Conservation (phyloP, 2,329 filamentous ascomycete species). For the Talaromyces albobiverticillius region DNA sequence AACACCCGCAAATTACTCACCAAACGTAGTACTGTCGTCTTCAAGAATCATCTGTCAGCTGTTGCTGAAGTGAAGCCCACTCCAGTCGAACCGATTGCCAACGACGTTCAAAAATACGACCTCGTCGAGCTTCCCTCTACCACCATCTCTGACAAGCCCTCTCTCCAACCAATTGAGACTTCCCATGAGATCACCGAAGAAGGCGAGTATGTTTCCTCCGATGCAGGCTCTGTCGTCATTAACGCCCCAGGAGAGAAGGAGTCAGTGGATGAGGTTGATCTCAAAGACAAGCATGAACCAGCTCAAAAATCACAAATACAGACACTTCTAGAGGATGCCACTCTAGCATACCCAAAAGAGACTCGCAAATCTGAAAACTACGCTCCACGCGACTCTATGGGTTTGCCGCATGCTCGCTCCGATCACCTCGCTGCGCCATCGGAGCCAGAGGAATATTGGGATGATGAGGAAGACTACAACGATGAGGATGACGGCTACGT, state of each 20-base stretch:
- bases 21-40: constrained; percentile 55
- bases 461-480: constrained; percentile 73
- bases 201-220: not conserved
- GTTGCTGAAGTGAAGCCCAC: constrained; percentile 29
- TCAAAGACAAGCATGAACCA: constrained; percentile 16
- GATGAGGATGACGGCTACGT: constrained; percentile 68
- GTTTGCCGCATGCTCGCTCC: constrained; percentile 18
- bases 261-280: not conserved
- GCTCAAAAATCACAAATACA: constrained; percentile 7
- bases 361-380: constrained; percentile 11
- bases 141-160: not conserved
- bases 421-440: constrained; percentile 30
- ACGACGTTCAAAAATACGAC: not conserved
- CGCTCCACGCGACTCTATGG: constrained; percentile 19
- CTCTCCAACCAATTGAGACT: not conserved
- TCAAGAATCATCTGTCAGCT: constrained; percentile 49
- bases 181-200: constrained; percentile 3
- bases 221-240: not conserved
- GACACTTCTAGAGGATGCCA: constrained; percentile 1
- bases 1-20: constrained; percentile 47
- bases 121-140: not conserved
- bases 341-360: constrained; percentile 13
- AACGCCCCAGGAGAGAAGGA: not conserved
- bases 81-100: constrained; percentile 29
- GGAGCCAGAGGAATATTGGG: constrained; percentile 71